phyloP scores from a whole-genome alignment of 352 stramenopile species.

The Lagenidium sp. region DNA sequence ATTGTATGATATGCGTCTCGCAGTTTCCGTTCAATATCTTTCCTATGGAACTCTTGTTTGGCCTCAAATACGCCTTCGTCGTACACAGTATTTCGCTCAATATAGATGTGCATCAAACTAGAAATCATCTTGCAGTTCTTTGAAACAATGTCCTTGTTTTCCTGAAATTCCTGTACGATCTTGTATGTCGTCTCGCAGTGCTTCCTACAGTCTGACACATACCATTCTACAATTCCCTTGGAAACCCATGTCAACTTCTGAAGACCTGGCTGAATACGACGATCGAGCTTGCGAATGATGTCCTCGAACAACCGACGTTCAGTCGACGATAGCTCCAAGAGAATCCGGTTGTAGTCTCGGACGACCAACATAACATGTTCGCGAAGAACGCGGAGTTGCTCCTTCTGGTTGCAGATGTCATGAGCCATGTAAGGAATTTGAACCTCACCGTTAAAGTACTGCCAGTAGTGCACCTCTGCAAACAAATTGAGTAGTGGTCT shows the following conservation, averaged over 20 bases:
- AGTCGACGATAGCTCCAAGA: slow-evolving; percentile 85
- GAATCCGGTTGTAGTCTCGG: slow-evolving; percentile 92
- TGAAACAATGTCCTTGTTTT: slow-evolving; percentile 83
- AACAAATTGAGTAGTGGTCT: slow-evolving; percentile 89
- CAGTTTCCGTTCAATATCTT: slow-evolving; percentile 67
- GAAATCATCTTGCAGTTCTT: slow-evolving; percentile 88
- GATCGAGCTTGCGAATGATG: slow-evolving; percentile 92
- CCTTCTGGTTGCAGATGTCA: slow-evolving; percentile 93
- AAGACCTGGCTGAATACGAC: slow-evolving; percentile 87
- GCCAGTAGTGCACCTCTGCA: slow-evolving; percentile 88
- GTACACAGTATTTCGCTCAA: slow-evolving; percentile 92
- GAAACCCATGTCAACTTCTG: slow-evolving; percentile 92
- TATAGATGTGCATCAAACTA: slow-evolving; percentile 85
- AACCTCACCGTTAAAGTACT: slow-evolving; percentile 89
- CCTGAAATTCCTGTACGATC: slow-evolving; percentile 85
- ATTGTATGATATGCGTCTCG: slow-evolving; percentile 81
- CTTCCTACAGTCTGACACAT: slow-evolving; percentile 86
- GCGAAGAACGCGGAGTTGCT: slow-evolving; percentile 84
- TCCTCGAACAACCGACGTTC: slow-evolving; percentile 92
- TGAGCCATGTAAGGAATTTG: slow-evolving; percentile 93
- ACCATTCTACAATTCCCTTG: slow-evolving; percentile 90
- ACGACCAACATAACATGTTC: slow-evolving; percentile 95
- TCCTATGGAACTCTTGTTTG: slow-evolving; percentile 88
- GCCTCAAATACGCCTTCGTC: slow-evolving; percentile 90
- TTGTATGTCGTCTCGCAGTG: slow-evolving; percentile 86